These are phyloP conservation scores for Curvularia lunata DNA, from an alignment of 2,329 filamentous ascomycete genomes.

Conservation along the genomic window DNA sequence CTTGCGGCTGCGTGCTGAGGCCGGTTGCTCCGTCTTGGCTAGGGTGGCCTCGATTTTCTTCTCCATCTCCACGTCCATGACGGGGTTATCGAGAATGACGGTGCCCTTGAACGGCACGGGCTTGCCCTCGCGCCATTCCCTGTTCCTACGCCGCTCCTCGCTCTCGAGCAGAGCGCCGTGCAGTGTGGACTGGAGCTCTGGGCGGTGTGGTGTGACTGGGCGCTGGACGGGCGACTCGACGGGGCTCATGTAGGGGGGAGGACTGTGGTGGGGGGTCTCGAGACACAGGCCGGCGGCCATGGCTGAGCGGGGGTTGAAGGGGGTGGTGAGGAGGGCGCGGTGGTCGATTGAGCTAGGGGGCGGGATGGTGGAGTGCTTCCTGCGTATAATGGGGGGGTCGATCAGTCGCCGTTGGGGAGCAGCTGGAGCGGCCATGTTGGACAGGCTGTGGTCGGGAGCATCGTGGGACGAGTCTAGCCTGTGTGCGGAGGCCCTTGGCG, in stretches of 20 bases:
- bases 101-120: conserved; percentile 52
- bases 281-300: conserved; percentile 30
- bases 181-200: conserved; percentile 29
- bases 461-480: conserved; percentile 30
- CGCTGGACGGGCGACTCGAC: conserved; percentile 46
- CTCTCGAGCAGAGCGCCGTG: conserved; percentile 40
- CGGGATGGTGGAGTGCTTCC: conserved; percentile 36
- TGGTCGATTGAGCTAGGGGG: conserved; percentile 37
- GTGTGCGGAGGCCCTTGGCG: conserved; percentile 43
- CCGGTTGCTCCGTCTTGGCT: conserved; percentile 61
- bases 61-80: conserved; percentile 59
- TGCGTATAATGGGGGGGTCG: conserved; percentile 40
- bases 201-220: conserved; percentile 38
- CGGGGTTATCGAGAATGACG: conserved; percentile 49
- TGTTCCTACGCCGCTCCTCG: conserved; percentile 55
- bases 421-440: conserved; percentile 41
- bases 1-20: conserved; percentile 67
- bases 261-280: conserved; percentile 35
- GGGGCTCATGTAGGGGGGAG: conserved; percentile 48
- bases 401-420: conserved; percentile 43
- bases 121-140: conserved; percentile 58
- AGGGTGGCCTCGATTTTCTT: conserved; percentile 69
- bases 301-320: conserved; percentile 39
- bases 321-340: conserved; percentile 40
- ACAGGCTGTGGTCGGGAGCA: conserved; percentile 34